Conservation (phyloP, 2,329 filamentous ascomycete species). For the Tolypocladium amazonense region DNA sequence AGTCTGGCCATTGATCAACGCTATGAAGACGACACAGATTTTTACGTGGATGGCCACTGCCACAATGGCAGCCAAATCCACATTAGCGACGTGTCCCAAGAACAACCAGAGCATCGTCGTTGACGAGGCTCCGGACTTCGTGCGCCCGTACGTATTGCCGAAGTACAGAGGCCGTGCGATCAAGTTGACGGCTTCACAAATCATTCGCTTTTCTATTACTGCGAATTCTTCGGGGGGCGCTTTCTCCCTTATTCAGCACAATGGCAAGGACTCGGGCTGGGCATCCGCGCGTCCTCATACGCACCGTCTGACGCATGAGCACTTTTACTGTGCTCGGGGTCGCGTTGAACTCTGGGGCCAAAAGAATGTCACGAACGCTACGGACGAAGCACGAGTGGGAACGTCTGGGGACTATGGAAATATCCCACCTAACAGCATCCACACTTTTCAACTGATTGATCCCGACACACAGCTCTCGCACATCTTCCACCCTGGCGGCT, state of each 20-base stretch:
- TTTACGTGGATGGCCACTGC: neutral
- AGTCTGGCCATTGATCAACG: neutral
- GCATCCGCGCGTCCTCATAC: slow-evolving; percentile 10
- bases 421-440: slow-evolving; percentile 9
- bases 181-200: slow-evolving; percentile 10
- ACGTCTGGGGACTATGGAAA: slow-evolving; percentile 11
- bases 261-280: slow-evolving; percentile 4
- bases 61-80: neutral
- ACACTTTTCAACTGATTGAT: slow-evolving; percentile 12
- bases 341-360: slow-evolving; percentile 11
- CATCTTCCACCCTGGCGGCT: slow-evolving; percentile 12
- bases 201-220: slow-evolving; percentile 11
- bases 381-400: slow-evolving; percentile 10
- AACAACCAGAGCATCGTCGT: slow-evolving; percentile 6
- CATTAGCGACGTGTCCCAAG: neutral
- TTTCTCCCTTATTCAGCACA: slow-evolving; percentile 12
- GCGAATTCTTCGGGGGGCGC: slow-evolving; percentile 11
- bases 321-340: slow-evolving; percentile 11
- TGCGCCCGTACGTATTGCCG: slow-evolving; percentile 13
- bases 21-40: neutral
- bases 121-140: slow-evolving; percentile 8
- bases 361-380: slow-evolving; percentile 5
- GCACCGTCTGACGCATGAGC: slow-evolving; percentile 9
- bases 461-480: slow-evolving; percentile 12
- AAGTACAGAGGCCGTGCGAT: slow-evolving; percentile 11